Evolutionary conservation across 768 basidiomycete species (phyloP), one percentile per base, ranked within the genome.

Genomic region (Kwoniella pini): DNA sequence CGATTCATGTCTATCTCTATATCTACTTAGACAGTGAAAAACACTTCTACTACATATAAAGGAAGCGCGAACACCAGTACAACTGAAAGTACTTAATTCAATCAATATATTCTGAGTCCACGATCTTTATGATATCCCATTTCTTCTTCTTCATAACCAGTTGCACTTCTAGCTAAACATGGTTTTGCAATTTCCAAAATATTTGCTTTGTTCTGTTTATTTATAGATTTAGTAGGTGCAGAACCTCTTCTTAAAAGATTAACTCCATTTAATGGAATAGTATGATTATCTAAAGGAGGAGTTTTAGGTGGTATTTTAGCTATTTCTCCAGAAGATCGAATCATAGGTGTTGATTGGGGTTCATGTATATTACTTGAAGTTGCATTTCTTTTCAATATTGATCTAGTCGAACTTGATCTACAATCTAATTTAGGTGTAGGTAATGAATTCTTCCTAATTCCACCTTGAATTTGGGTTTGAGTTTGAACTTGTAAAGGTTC

Each of bases 241-340:
- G 54, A 56, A 33, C 54, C 44, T 24, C 54, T 46, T 22, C 42
- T 33, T 5, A 46, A 33, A 3, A 46, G 15, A 31, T 43, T 56
- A 2, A 33, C 40, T 2, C 33, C 22, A 33, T 11, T 44, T 3
- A 33, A 26, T 17, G 26, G 27, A 13, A 53, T 15, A 30, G 24
- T 10, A 19, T 39, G 28, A 17, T 40, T 40, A 1, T 21, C n/a
- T 24, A 53, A 38, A 28, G 52, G 52, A 53, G 52, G 52, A 15
- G 39, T 42, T 19, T 36, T 44, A 31, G 27, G 54, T 44, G 54
- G 54, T 10, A 44, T 43, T 21, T 30, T 44, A 2, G 33, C 33
- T 36, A 22, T 55, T 40, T 44, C 54, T 9, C 57, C 57, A 3
- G 49, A 51, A n/a, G 57, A 59, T 26, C 57, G 12, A 19, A 52